These are phyloP conservation scores for Rachicladosporium sp. DNA, from an alignment of 2,329 filamentous ascomycete genomes.

Conservation along the genomic window DNA sequence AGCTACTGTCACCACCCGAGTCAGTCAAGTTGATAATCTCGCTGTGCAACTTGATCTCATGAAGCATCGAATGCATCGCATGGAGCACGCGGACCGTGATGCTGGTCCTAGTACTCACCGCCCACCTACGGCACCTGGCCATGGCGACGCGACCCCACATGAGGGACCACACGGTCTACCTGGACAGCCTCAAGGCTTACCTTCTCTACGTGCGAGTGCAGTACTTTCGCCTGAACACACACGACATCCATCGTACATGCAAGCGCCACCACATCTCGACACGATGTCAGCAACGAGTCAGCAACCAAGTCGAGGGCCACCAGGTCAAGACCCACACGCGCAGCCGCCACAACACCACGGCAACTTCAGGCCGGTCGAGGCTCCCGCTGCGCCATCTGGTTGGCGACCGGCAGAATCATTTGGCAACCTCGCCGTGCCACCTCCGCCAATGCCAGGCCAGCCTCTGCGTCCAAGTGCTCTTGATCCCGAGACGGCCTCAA, in stretches of 20 bases:
- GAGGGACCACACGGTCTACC: background rate
- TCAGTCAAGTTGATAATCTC: conserved; percentile 34
- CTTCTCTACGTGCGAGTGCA: conserved; percentile 1
- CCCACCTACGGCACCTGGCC: conserved; percentile 1
- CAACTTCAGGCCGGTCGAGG: background rate
- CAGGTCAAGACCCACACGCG: conserved; percentile 6
- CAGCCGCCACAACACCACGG: conserved; percentile 5
- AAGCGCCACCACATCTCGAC: too few relatives aligned
- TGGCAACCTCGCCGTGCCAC: conserved; percentile 8
- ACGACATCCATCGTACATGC: too few relatives aligned
- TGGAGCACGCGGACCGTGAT: conserved; percentile 11
- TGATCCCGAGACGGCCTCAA: conserved; percentile 13
- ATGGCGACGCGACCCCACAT: conserved; percentile 1
- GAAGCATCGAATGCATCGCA: conserved; percentile 32
- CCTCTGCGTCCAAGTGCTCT: conserved; percentile 11
- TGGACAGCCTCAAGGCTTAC: background rate
- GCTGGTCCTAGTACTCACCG: background rate
- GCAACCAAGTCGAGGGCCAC: too few relatives aligned
- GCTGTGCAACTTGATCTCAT: conserved; percentile 37
- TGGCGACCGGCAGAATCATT: conserved; percentile 19
- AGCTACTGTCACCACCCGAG: conserved; percentile 28
- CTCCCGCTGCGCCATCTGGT: conserved; percentile 13
- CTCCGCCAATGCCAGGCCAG: conserved; percentile 9
- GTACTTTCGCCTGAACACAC: conserved; percentile 2
- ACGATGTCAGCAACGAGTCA: too few relatives aligned